Conservation (phyloP, 371 early-diverging fungal genomes). For the Mucor mucedo region DNA sequence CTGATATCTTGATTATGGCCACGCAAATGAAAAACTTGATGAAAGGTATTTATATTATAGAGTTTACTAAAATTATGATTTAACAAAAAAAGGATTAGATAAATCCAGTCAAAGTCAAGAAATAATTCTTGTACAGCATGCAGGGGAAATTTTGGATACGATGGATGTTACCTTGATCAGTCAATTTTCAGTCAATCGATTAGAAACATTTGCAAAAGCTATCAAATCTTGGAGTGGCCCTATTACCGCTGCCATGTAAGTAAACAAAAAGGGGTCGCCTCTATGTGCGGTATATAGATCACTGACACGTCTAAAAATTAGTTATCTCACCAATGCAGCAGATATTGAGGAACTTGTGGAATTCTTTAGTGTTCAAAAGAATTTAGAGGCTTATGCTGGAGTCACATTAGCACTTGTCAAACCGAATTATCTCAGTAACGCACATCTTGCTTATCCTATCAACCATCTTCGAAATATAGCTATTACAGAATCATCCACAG, state of each 20-base stretch:
- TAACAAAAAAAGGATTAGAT: not conserved
- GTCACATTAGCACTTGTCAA: conserved; percentile 52
- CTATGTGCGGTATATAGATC: no score
- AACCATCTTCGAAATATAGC: conserved; percentile 69
- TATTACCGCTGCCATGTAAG: conserved; percentile 63
- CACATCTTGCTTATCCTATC: conserved; percentile 63
- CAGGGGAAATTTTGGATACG: not conserved
- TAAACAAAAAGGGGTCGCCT: not conserved
- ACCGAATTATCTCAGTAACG: conserved; percentile 47
- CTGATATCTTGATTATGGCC: conserved; percentile 37
- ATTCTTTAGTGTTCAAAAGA: conserved; percentile 46
- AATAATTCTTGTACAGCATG: conserved; percentile 21
- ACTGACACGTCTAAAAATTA: conserved; percentile 6
- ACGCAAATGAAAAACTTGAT: conserved; percentile 34
- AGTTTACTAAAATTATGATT: no score
- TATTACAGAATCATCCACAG: conserved; percentile 49
- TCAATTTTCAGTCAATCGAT: conserved; percentile 66
- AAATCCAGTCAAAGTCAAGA: conserved; percentile 19
- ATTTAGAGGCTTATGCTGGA: conserved; percentile 36
- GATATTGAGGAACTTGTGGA: conserved; percentile 49
- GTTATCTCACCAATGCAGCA: conserved; percentile 57
- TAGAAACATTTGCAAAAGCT: conserved; percentile 57
- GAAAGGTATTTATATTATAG: conserved; percentile 20
- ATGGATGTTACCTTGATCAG: conserved; percentile 58
- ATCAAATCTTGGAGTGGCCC: conserved; percentile 61